Conservation (phyloP, 2,329 filamentous ascomycete species). For the Colletotrichum shisoi region DNA sequence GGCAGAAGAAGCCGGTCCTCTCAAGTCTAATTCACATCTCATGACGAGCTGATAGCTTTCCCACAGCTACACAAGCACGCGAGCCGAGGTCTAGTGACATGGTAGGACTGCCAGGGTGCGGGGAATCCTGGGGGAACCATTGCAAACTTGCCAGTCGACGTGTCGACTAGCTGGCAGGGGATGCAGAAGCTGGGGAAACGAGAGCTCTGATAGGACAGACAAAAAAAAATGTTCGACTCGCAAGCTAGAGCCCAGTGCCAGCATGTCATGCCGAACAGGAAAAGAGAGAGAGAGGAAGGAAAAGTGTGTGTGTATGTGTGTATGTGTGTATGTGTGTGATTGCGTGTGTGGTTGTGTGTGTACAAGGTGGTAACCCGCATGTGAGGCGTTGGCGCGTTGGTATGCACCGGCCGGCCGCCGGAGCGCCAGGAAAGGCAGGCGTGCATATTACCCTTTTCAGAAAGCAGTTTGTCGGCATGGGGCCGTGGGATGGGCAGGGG, state of each 20-base stretch:
- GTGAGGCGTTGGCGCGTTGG: not conserved
- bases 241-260: not conserved
- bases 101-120: conserved; percentile 28
- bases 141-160: not conserved
- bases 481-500: conserved; percentile 6
- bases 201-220: conserved; percentile 21
- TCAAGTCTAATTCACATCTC: not conserved
- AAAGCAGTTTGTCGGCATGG: conserved; percentile 32
- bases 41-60: conserved; percentile 4
- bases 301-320: not conserved
- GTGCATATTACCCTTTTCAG: conserved; percentile 31
- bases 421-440: not conserved
- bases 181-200: not conserved
- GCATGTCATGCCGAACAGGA: not conserved
- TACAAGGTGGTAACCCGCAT: conserved; percentile 8
- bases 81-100: conserved; percentile 25
- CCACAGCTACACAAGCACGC: conserved; percentile 5
- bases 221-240: not conserved
- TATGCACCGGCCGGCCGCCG: not conserved
- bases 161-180: not conserved
- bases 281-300: not conserved
- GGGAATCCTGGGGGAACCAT: conserved; percentile 25
- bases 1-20: conserved; percentile 3
- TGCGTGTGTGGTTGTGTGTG: not conserved
- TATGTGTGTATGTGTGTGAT: not conserved